These are phyloP conservation scores for Marasmius oreades DNA, from an alignment of 1,284 basidiomycete genomes.

Conservation along the genomic window DNA sequence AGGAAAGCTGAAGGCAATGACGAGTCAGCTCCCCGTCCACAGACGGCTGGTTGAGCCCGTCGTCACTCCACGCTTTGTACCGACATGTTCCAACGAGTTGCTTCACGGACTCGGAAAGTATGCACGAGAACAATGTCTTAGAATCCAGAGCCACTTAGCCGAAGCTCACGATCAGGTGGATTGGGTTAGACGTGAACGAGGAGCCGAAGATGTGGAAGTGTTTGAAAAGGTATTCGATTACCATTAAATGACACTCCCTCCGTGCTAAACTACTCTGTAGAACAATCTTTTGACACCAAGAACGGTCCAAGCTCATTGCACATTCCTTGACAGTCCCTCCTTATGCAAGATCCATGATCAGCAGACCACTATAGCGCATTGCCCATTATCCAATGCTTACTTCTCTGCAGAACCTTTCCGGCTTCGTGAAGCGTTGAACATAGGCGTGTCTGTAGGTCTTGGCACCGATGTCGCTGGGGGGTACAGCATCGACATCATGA, in stretches of 20 bases:
- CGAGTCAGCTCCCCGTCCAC: conserved; percentile 38
- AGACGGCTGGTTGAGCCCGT: conserved; percentile 67
- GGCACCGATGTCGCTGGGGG: conserved; percentile 86
- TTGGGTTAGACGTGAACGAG: conserved; percentile 60
- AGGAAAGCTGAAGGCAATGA: conserved; percentile 40
- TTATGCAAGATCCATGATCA: conserved; percentile 47
- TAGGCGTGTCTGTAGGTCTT: conserved; percentile 66
- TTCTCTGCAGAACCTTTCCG: conserved; percentile 75
- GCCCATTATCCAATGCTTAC: conserved; percentile 83
- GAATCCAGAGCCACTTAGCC: conserved; percentile 75
- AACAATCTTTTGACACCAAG: conserved; percentile 54
- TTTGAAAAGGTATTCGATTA: conserved; percentile 53
- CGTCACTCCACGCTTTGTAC: conserved; percentile 81
- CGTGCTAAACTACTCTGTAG: conserved; percentile 30
- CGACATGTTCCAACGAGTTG: conserved; percentile 71
- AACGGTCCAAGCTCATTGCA: conserved; percentile 84
- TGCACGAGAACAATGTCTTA: conserved; percentile 38
- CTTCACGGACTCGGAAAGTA: conserved; percentile 57
- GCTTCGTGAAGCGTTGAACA: conserved; percentile 68
- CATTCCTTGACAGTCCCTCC: conserved; percentile 55
- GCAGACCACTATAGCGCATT: conserved; percentile 74
- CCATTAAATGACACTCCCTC: background rate
- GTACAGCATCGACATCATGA: conserved; percentile 75
- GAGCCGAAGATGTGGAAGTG: conserved; percentile 66
- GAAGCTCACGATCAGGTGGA: conserved; percentile 73